Evolutionary conservation across 2,329 filamentous ascomycete species (phyloP).

Genomic region (Colletotrichum caudatum): DNA sequence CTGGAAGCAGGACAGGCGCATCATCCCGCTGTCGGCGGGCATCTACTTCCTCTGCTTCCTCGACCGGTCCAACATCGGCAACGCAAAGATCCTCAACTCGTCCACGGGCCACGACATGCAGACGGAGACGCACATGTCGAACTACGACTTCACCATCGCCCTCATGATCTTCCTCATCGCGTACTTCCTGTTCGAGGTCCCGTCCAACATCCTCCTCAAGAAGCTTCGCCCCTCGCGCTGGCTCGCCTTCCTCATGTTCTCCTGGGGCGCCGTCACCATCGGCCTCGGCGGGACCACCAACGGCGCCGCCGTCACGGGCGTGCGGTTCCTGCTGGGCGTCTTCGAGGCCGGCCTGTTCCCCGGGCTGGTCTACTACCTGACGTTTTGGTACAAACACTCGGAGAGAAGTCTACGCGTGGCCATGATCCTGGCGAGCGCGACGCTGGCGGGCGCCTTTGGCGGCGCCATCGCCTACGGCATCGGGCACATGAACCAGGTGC

Average conservation of each 20-base stretch:
- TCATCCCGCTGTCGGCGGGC: constrained; percentile 71
- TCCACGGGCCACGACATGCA: constrained; percentile 72
- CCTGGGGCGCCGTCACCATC: constrained; percentile 54
- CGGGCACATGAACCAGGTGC: constrained; percentile 46
- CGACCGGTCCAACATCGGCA: constrained; percentile 77
- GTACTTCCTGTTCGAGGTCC: constrained; percentile 56
- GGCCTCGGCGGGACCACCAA: constrained; percentile 55
- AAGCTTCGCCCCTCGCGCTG: constrained; percentile 51
- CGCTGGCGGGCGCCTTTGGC: constrained; percentile 52
- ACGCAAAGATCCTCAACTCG: constrained; percentile 74
- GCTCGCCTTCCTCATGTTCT: constrained; percentile 53
- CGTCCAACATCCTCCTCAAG: constrained; percentile 55
- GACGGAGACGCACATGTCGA: constrained; percentile 70
- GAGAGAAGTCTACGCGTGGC: constrained; percentile 56
- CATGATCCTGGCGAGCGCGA: constrained; percentile 55
- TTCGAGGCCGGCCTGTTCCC: constrained; percentile 59
- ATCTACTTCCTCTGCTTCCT: constrained; percentile 78
- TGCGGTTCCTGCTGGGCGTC: constrained; percentile 56
- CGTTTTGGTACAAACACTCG: constrained; percentile 59
- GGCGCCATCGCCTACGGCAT: constrained; percentile 50
- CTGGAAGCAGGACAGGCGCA: constrained; percentile 71
- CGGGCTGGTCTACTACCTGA: constrained; percentile 56
- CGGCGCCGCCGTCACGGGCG: constrained; percentile 52
- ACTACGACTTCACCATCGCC: constrained; percentile 69
- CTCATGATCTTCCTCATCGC: constrained; percentile 70